phyloP scores from a whole-genome alignment of 129 eudicot species.

The Tagetes patula region DNA sequence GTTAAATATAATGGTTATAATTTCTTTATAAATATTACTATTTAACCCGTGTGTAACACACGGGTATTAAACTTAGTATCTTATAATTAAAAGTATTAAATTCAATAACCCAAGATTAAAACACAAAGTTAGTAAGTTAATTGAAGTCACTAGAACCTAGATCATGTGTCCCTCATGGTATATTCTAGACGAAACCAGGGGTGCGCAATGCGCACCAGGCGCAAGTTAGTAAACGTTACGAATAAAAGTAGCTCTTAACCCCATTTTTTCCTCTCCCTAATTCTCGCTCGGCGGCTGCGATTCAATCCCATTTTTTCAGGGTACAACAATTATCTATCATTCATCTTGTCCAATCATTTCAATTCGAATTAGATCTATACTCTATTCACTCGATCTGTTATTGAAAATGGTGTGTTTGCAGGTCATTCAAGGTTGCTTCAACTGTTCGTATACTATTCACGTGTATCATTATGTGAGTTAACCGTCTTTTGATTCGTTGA shows the following conservation, averaged over 20 bases:
- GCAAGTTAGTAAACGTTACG: neutral
- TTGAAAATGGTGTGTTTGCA: slow-evolving; percentile 23
- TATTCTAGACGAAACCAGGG: too few species aligned
- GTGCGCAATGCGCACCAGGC: too few species aligned
- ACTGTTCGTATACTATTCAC: neutral
- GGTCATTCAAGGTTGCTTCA: slow-evolving; percentile 22
- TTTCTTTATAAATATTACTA: too few species aligned
- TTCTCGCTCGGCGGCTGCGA: slow-evolving; percentile 26
- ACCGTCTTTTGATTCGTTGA: neutral
- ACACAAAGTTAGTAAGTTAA: too few species aligned
- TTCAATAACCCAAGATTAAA: too few species aligned
- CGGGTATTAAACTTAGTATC: too few species aligned
- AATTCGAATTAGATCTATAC: slow-evolving; percentile 20
- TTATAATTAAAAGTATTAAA: too few species aligned
- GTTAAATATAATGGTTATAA: too few species aligned
- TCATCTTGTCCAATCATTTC: slow-evolving; percentile 13
- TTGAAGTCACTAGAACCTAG: too few species aligned
- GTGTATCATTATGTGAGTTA: slow-evolving; percentile 28
- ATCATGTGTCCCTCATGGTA: too few species aligned
- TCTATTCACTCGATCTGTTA: slow-evolving; percentile 25
- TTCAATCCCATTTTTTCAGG: slow-evolving; percentile 14
- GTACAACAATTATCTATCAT: slow-evolving; percentile 1
- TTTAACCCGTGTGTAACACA: too few species aligned
- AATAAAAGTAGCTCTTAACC: neutral
- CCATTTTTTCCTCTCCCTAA: slow-evolving; percentile 13